These are phyloP conservation scores for Solanum chacoense DNA, from an alignment of 305 asterid genomes.

Conservation along the genomic window DNA sequence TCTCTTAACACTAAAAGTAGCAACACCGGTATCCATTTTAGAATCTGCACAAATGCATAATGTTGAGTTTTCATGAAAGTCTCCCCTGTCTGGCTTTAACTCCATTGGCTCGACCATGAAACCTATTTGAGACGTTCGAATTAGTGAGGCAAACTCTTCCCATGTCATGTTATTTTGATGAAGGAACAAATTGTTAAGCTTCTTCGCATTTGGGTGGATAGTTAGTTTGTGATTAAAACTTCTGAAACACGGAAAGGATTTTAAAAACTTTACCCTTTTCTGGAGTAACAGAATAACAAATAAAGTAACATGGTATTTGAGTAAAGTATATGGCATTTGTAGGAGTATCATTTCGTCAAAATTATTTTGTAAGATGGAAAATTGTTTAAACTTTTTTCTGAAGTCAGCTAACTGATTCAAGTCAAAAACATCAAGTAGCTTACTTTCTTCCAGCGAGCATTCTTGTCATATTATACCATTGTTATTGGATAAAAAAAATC, in stretches of 20 bases:
- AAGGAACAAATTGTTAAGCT: background rate
- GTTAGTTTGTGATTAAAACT: constrained; percentile 42
- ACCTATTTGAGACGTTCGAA: constrained; percentile 5
- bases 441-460: constrained; percentile 67
- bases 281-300: background rate
- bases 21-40: too few relatives aligned
- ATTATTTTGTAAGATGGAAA: background rate
- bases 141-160: background rate
- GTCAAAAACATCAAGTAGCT: background rate
- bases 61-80: too few relatives aligned
- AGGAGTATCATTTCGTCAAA: too few relatives aligned
- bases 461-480: background rate
- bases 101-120: constrained; percentile 9
- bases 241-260: constrained; percentile 19
- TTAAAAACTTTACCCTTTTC: background rate
- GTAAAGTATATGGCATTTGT: background rate
- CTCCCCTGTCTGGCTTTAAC: background rate
- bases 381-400: background rate
- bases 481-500: background rate
- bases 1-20: too few relatives aligned
- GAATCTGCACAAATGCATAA: too few relatives aligned
- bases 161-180: background rate
- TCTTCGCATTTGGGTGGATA: constrained; percentile 34
- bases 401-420: background rate
- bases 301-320: background rate